phyloP scores from a whole-genome alignment of 345 rosid genomes.

The Fremontodendron californicum region DNA sequence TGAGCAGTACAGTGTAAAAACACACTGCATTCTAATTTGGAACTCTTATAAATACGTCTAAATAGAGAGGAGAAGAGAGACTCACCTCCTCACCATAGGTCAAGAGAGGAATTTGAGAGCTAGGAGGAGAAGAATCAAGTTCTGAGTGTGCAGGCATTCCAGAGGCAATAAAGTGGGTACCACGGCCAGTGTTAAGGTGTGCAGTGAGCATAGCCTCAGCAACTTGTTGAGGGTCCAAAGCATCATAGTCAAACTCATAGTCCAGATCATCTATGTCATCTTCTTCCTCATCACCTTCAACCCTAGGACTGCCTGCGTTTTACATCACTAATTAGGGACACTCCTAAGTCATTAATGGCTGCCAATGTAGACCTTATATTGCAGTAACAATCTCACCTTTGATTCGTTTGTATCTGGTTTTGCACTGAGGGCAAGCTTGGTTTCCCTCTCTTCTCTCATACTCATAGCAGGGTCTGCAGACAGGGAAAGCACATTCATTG shows the following conservation, averaged over 20 bases:
- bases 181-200: constrained; percentile 53
- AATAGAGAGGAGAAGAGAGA: neutral
- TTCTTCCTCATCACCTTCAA: constrained; percentile 96
- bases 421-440: constrained; percentile 97
- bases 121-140: constrained; percentile 57
- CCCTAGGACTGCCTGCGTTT: constrained; percentile 83
- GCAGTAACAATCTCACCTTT: constrained; percentile 50
- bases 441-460: constrained; percentile 96
- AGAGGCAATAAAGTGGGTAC: constrained; percentile 27
- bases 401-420: constrained; percentile 82
- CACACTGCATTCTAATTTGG: neutral
- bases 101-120: constrained; percentile 79
- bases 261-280: constrained; percentile 91
- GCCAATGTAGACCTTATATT: neutral
- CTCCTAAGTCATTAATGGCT: neutral
- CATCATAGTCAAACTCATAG: constrained; percentile 79
- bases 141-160: constrained; percentile 54
- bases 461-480: constrained; percentile 88
- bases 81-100: constrained; percentile 88
- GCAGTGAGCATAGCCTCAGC: constrained; percentile 57
- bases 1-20: neutral
- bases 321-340: constrained; percentile 12
- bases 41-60: neutral
- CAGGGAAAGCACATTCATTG: constrained; percentile 97
- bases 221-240: constrained; percentile 51